phyloP scores from a whole-genome alignment of 371 early-diverging fungal genomes.

The Mortierella sp. region DNA sequence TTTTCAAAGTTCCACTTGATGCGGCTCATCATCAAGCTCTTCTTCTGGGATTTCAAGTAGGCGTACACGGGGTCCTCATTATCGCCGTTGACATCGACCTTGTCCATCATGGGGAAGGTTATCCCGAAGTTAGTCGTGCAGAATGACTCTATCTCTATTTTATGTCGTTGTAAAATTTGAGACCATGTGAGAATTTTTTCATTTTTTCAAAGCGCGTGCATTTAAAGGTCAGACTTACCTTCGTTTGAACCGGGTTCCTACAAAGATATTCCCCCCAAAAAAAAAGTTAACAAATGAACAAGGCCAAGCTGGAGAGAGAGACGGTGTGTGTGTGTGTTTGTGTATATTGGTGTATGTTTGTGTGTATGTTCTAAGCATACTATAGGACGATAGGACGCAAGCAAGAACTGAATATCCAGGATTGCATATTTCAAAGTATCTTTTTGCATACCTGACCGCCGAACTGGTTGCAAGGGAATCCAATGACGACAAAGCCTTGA shows the following conservation, averaged over 20 bases:
- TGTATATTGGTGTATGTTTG: too few species aligned
- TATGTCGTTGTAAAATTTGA: background rate
- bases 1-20: constrained; percentile 89
- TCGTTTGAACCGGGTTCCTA: constrained; percentile 69
- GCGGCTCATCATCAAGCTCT: constrained; percentile 65
- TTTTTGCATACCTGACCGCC: constrained; percentile 82
- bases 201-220: too few species aligned
- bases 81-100: constrained; percentile 87
- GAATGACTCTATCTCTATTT: constrained; percentile 71
- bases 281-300: too few species aligned
- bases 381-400: too few species aligned
- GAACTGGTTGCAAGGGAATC: constrained; percentile 95
- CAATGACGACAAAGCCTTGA: constrained; percentile 79
- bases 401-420: too few species aligned
- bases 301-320: too few species aligned
- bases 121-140: constrained; percentile 79
- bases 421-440: constrained; percentile 50
- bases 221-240: constrained; percentile 13
- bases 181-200: background rate
- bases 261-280: too few species aligned
- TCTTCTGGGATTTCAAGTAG: constrained; percentile 75
- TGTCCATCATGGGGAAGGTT: constrained; percentile 87
- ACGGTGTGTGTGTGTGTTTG: too few species aligned
- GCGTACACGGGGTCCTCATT: constrained; percentile 80
- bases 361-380: too few species aligned